phyloP scores from a whole-genome alignment of 768 basidiomycete genomes.

The Naganishia vaughanmartiniae region DNA sequence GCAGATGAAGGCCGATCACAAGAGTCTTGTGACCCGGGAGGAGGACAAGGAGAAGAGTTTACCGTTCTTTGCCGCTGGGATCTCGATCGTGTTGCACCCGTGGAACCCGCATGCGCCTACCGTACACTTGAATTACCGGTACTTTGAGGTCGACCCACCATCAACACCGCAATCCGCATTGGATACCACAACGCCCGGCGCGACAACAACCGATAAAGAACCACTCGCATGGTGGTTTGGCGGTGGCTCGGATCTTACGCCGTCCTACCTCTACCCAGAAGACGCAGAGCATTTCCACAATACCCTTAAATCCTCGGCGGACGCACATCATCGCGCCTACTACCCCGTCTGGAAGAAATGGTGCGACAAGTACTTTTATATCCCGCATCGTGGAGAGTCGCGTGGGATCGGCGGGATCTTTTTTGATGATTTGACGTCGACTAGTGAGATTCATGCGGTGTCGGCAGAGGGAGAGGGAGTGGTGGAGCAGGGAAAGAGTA shows the following conservation, averaged over 20 bases:
- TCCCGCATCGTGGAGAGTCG: slow-evolving; percentile 77
- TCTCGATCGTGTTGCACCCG: slow-evolving; percentile 91
- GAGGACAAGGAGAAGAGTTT: slow-evolving; percentile 59
- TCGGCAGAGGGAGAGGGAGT: slow-evolving; percentile 3
- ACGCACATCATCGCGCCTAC: slow-evolving; percentile 64
- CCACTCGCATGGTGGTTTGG: slow-evolving; percentile 97
- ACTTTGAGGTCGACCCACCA: slow-evolving; percentile 75
- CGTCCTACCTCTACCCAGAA: slow-evolving; percentile 82
- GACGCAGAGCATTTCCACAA: slow-evolving; percentile 84
- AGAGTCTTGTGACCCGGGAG: slow-evolving; percentile 51
- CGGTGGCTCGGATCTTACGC: slow-evolving; percentile 91
- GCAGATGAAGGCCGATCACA: slow-evolving; percentile 93
- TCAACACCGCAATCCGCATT: slow-evolving; percentile 52
- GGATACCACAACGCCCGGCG: slow-evolving; percentile 49
- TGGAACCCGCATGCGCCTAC: slow-evolving; percentile 90
- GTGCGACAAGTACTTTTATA: slow-evolving; percentile 97
- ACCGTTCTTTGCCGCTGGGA: slow-evolving; percentile 89
- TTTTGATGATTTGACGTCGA: slow-evolving; percentile 79
- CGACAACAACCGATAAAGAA: slow-evolving; percentile 54
- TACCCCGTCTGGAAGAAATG: slow-evolving; percentile 83
- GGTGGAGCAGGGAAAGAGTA: slow-evolving; percentile 5
- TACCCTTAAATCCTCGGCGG: slow-evolving; percentile 72
- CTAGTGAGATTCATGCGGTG: slow-evolving; percentile 54
- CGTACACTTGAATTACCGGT: slow-evolving; percentile 92
- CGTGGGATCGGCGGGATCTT: slow-evolving; percentile 93